These are phyloP conservation scores for Cochlearia excelsa DNA, from an alignment of 345 rosid genomes.

Conservation along the genomic window DNA sequence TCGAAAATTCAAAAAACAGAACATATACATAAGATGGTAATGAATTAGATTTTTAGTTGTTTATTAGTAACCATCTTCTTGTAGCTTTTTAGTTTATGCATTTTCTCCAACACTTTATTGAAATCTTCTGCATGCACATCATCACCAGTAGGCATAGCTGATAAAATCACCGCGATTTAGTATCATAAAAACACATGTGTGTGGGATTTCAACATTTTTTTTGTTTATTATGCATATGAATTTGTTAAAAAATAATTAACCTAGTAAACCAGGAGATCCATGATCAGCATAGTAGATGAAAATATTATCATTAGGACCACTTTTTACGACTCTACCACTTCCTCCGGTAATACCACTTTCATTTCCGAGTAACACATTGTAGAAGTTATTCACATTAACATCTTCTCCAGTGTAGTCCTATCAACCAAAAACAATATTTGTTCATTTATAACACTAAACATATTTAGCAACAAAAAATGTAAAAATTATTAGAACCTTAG, in stretches of 20 bases:
- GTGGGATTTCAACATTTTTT: no score
- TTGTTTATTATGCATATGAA: not conserved
- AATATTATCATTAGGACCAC: conserved; percentile 51
- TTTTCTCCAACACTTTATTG: conserved; percentile 44
- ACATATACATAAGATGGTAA: not conserved
- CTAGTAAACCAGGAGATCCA: conserved; percentile 49
- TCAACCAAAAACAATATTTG: not conserved
- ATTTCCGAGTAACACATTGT: conserved; percentile 54
- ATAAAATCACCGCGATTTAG: not conserved
- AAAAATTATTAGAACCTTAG: conserved; percentile 43
- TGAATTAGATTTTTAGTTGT: not conserved
- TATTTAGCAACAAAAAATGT: not conserved
- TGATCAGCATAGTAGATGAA: conserved; percentile 67
- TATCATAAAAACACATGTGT: conserved; percentile 6
- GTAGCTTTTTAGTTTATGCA: conserved; percentile 40
- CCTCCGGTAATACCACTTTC: conserved; percentile 55
- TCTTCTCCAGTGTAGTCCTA: conserved; percentile 54
- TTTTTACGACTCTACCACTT: conserved; percentile 57
- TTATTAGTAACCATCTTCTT: conserved; percentile 41
- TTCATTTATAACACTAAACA: not conserved
- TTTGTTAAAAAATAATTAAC: not conserved
- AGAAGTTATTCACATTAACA: conserved; percentile 45
- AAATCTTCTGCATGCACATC: conserved; percentile 40
- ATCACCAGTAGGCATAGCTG: conserved; percentile 46
- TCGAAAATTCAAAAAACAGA: conserved; percentile 3